A percentile compares a stretch with the other conserved stretches of the same genome.
Evolutionary conservation across 2,329 filamentous ascomycete species (phyloP).

Genomic region (Geosmithia putterillii): DNA sequence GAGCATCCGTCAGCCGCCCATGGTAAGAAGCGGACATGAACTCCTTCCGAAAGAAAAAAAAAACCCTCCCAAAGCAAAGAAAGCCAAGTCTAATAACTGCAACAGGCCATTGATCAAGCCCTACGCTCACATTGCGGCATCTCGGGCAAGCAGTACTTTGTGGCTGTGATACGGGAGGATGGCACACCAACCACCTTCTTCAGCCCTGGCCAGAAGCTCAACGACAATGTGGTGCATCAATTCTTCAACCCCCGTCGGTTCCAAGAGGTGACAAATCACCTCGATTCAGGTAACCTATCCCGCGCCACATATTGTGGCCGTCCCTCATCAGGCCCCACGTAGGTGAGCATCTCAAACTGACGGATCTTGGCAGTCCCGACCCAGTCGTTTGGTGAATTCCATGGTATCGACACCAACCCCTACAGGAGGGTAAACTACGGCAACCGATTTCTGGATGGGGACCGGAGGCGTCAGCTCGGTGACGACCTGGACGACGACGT

Average conservation of each 20-base stretch:
- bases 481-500: background rate
- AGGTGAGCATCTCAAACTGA: background rate
- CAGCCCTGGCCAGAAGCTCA: conserved; percentile 24
- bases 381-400: background rate
- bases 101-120: conserved; percentile 37
- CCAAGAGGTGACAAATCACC: conserved; percentile 21
- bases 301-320: background rate
- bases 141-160: conserved; percentile 36
- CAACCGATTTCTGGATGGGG: background rate
- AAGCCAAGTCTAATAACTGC: background rate
- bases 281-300: conserved; percentile 22
- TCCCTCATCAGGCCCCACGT: background rate
- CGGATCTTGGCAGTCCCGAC: background rate
- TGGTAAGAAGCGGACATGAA: too few relatives aligned
- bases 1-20: conserved; percentile 1
- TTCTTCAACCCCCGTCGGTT: conserved; percentile 36
- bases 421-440: background rate
- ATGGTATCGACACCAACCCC: background rate
- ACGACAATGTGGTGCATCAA: conserved; percentile 23
- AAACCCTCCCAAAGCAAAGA: too few relatives aligned
- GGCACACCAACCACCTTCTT: conserved; percentile 31
- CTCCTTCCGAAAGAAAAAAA: too few relatives aligned
- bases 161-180: conserved; percentile 36
- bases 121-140: conserved; percentile 40
- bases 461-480: background rate